Conservation (phyloP, 306 rosid genomes). For the Inga oerstediana region DNA sequence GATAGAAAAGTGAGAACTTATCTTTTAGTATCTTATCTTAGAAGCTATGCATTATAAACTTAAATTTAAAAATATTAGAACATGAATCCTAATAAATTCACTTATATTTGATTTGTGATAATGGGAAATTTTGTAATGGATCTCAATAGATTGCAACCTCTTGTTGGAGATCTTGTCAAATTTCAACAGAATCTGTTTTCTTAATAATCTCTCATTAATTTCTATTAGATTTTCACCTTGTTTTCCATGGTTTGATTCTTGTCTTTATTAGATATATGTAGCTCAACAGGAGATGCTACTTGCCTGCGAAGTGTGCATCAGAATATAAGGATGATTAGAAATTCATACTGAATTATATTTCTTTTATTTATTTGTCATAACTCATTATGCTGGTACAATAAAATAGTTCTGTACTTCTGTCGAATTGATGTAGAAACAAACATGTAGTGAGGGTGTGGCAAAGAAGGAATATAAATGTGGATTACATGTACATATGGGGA, state of each 20-base stretch:
- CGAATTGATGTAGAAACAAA: neutral
- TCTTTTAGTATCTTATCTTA: neutral
- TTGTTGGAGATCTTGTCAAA: neutral
- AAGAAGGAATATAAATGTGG: neutral
- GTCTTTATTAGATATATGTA: neutral
- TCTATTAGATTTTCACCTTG: neutral
- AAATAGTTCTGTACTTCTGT: neutral
- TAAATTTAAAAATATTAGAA: neutral
- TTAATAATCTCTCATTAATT: neutral
- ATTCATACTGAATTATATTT: neutral
- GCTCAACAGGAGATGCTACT: neutral
- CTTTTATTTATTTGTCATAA: neutral
- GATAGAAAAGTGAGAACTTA: conserved; percentile 60
- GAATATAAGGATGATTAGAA: neutral
- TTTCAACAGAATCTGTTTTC: neutral
- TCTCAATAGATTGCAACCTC: neutral
- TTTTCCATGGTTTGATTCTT: neutral
- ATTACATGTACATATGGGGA: neutral
- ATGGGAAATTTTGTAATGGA: neutral
- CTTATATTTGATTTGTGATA: neutral
- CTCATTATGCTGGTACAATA: neutral
- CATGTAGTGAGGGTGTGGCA: neutral
- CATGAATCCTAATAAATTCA: neutral
- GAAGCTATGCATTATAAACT: neutral
- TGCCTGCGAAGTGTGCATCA: neutral